Percentiles rank a stretch among this genome's conserved stretches.
phyloP scores from a whole-genome alignment of 495 filamentous ascomycete genomes.

The Penicillium tannophilum region DNA sequence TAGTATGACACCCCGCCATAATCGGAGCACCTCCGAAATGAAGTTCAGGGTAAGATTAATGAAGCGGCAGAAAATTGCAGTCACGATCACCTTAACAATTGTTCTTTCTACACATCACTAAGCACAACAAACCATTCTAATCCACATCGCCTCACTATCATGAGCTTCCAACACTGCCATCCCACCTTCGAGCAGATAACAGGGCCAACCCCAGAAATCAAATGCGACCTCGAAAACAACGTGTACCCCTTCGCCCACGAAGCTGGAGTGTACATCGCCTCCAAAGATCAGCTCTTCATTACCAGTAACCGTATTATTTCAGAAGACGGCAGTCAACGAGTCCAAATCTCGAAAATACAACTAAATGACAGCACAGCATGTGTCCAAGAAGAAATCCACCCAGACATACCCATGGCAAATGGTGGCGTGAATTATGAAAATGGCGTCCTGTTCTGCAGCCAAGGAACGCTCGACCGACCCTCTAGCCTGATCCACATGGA shows the following conservation, averaged over 20 bases:
- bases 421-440: slow-evolving; percentile 52
- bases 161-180: slow-evolving; percentile 27
- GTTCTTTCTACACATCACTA: not conserved
- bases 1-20: not conserved
- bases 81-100: not conserved
- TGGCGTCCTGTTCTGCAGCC: slow-evolving; percentile 51
- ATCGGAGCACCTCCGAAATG: not conserved
- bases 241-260: slow-evolving; percentile 58
- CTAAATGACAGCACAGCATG: slow-evolving; percentile 19
- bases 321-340: slow-evolving; percentile 22
- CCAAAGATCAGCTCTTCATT: slow-evolving; percentile 55
- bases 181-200: slow-evolving; percentile 32
- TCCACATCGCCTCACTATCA: not conserved
- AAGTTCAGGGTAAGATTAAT: not conserved
- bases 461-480: slow-evolving; percentile 42
- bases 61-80: not conserved
- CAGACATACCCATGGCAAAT: slow-evolving; percentile 56
- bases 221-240: slow-evolving; percentile 35
- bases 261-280: slow-evolving; percentile 56
- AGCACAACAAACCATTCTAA: not conserved
- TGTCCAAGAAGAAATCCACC: slow-evolving; percentile 27
- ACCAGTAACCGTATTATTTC: slow-evolving; percentile 50
- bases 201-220: slow-evolving; percentile 32
- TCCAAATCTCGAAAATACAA: slow-evolving; percentile 40
- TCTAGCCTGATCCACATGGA: slow-evolving; percentile 1